Evolutionary conservation across 2,329 filamentous ascomycete species (phyloP).

Genomic region (Phyllosticta capitalensis): DNA sequence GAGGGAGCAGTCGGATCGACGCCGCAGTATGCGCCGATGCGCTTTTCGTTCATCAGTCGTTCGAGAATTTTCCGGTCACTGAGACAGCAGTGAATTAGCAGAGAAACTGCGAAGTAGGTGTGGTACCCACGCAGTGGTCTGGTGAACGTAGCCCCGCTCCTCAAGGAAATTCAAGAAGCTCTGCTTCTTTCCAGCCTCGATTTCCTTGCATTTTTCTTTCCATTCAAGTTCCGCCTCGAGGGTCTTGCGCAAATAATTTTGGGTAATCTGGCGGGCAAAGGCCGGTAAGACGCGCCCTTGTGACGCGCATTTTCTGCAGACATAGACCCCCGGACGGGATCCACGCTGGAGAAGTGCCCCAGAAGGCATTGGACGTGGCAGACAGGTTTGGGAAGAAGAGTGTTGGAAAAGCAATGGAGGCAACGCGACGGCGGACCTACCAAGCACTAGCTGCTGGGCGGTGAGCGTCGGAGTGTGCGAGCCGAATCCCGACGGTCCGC

Average conservation of each 20-base stretch:
- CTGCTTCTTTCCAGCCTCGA: conserved; percentile 22
- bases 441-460: not conserved
- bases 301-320: conserved; percentile 20
- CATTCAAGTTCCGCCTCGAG: conserved; percentile 15
- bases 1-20: conserved; percentile 75
- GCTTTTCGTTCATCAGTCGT: conserved; percentile 53
- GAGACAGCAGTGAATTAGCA: conserved; percentile 10
- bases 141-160: conserved; percentile 64
- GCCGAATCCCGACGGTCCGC: not conserved
- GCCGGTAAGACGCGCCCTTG: conserved; percentile 11
- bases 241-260: conserved; percentile 16
- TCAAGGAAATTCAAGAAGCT: conserved; percentile 55
- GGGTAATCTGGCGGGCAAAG: conserved; percentile 15
- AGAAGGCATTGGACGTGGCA: conserved; percentile 14
- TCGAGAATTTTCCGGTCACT: conserved; percentile 47
- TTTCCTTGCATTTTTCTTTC: conserved; percentile 20
- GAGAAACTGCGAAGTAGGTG: not conserved
- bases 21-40: conserved; percentile 68
- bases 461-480: not conserved
- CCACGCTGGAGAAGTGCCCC: not conserved
- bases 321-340: conserved; percentile 19
- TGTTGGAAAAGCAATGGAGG: not conserved
- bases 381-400: not conserved
- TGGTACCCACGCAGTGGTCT: conserved; percentile 57
- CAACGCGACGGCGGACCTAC: not conserved